These are phyloP conservation scores for Leucocoprinus birnbaumii DNA, from an alignment of 768 basidiomycete genomes.

Conservation along the genomic window DNA sequence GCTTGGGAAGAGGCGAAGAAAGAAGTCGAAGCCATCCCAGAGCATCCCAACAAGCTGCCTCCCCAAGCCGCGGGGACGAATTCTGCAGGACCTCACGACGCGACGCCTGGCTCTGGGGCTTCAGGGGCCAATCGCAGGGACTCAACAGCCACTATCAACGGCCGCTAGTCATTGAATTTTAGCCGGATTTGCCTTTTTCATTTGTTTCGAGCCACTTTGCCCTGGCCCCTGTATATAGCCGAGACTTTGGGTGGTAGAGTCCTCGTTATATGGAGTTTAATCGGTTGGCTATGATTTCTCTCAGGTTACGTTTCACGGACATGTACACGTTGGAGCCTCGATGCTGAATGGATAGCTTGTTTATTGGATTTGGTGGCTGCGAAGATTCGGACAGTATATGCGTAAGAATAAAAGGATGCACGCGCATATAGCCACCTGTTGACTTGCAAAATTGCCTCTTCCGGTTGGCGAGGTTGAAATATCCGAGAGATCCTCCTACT, in stretches of 20 bases:
- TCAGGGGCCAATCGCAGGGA: conserved; percentile 49
- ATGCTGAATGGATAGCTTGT: neutral
- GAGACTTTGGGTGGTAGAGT: neutral
- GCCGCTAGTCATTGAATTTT: conserved; percentile 37
- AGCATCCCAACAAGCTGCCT: conserved; percentile 78
- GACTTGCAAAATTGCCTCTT: too few relatives aligned
- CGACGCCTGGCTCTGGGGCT: conserved; percentile 23
- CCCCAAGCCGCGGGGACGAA: conserved; percentile 26
- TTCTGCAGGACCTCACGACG: conserved; percentile 22
- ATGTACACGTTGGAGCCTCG: neutral
- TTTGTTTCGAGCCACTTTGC: neutral
- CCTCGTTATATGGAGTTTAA: neutral
- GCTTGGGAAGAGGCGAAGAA: conserved; percentile 96
- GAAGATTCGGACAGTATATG: neutral
- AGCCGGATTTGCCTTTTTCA: neutral
- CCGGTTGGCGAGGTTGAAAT: too few relatives aligned
- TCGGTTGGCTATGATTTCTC: neutral
- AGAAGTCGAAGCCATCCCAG: conserved; percentile 87
- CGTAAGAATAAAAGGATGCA: too few relatives aligned
- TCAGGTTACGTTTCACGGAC: neutral
- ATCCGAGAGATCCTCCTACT: too few relatives aligned
- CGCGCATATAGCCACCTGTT: too few relatives aligned
- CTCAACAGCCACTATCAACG: conserved; percentile 71
- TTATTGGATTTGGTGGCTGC: neutral
- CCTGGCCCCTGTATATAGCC: neutral